Evolutionary conservation across 768 basidiomycete genomes (phyloP), one percentile per base, ranked within the genome.

Genomic region (Phlegmacium glaucopus): DNA sequence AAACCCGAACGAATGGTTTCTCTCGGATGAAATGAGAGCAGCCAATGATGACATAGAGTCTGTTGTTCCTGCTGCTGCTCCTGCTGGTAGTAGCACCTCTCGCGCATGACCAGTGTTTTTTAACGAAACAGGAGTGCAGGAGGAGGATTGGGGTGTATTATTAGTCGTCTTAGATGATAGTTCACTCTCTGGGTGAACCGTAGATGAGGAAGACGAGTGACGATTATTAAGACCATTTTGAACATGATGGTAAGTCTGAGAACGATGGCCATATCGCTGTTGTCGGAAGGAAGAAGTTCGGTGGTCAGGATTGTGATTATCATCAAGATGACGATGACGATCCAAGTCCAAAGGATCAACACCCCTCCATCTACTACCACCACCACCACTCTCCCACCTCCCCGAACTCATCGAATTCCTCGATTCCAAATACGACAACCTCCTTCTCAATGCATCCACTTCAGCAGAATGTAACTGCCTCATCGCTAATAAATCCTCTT

Each of bases 341-440:
- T 39, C 39, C 16, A 39, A 15, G 39, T 18, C n/a, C 39, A 39
- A 10, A 34, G 32, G 6, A 34, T 10, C 32, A 34, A 22, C 22
- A 22, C 22, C 22, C 22, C 22, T 22, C 22, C 22, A n/a, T 2
- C 32, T 10, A 34, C 11, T 4, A 34, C 11, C 11, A 34, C 32
- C 11, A 34, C n/a, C 32, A 11, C 32, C 32, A 2, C 37, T 15
- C 6, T 32, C 22, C 46, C n/a, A 37, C 8, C 15, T 39, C 30
- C 15, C 13, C 29, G 39, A 32, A 9, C 30, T 16, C 5, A 32
- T 22, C 9, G 41, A 45, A 17, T 43, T 50, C 41, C 53, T 52
- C n/a, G 54, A 51, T 41, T 62, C 61, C 26, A 62, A 39, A 34
- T 60, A 60, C 0, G 53, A 54, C 2, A 62, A 51, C 36, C 61